Conservation (phyloP, 2,329 filamentous ascomycete genomes). For the Bisporella sp. region DNA sequence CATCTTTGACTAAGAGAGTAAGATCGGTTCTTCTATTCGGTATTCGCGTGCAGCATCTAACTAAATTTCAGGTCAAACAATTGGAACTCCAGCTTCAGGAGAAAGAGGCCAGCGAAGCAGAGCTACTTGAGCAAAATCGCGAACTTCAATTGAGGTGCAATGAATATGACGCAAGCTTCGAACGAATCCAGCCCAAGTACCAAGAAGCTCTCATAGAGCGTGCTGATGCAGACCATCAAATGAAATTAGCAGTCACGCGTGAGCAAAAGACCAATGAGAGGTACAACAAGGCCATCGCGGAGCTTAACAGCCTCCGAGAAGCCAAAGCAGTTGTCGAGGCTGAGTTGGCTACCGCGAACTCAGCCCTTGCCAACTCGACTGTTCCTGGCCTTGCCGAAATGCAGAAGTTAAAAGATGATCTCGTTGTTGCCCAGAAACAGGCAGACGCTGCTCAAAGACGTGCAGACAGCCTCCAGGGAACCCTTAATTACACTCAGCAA, state of each 20-base stretch:
- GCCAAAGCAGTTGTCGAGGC: conserved; percentile 12
- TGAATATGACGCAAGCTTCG: conserved; percentile 38
- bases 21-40: neutral
- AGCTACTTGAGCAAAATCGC: conserved; percentile 36
- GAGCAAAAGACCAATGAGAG: conserved; percentile 13
- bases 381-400: conserved; percentile 34
- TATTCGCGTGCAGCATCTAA: neutral
- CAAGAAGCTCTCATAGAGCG: conserved; percentile 46
- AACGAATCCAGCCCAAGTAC: conserved; percentile 39
- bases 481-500: conserved; percentile 21
- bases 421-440: conserved; percentile 11
- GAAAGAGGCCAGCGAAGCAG: conserved; percentile 25
- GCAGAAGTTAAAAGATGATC: conserved; percentile 34
- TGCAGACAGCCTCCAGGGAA: conserved; percentile 12
- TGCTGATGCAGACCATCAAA: conserved; percentile 39
- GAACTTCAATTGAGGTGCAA: conserved; percentile 39
- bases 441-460: conserved; percentile 17
- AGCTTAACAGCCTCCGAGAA: conserved; percentile 20
- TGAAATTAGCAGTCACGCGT: conserved; percentile 15
- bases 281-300: conserved; percentile 12
- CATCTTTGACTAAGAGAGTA: conserved; percentile 20
- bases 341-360: conserved; percentile 22
- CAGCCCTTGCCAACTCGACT: conserved; percentile 20
- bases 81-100: conserved; percentile 25
- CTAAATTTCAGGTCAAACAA: neutral